Conservation (phyloP, 1,139 yeast species). For the Kodamaea sp. region DNA sequence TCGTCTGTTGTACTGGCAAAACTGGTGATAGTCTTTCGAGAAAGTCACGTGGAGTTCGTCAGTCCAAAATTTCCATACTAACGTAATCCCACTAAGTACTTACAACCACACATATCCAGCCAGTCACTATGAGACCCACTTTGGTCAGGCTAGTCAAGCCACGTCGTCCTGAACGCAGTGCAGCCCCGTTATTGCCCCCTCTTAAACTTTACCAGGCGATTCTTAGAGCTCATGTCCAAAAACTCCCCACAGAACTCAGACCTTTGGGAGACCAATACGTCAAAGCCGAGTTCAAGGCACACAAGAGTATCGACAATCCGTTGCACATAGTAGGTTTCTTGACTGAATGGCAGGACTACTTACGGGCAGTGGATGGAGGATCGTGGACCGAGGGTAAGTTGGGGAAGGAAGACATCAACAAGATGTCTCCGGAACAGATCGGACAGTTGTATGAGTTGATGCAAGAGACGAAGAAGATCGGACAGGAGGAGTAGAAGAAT, state of each 20-base stretch:
- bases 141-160: slow-evolving; percentile 49
- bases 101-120: not conserved
- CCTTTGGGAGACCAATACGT: slow-evolving; percentile 88
- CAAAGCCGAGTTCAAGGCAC: slow-evolving; percentile 87
- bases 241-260: slow-evolving; percentile 67
- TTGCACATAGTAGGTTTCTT: slow-evolving; percentile 90
- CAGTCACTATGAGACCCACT: slow-evolving; percentile 49
- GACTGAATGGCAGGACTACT: slow-evolving; percentile 92
- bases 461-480: slow-evolving; percentile 54
- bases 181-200: slow-evolving; percentile 78
- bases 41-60: too few species aligned
- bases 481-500: slow-evolving; percentile 47
- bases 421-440: slow-evolving; percentile 89
- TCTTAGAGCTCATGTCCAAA: slow-evolving; percentile 70
- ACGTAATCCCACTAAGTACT: too few species aligned
- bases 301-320: slow-evolving; percentile 80
- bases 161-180: slow-evolving; percentile 56
- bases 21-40: too few species aligned
- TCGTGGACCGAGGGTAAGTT: slow-evolving; percentile 74
- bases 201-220: slow-evolving; percentile 72
- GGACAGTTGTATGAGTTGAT: slow-evolving; percentile 63
- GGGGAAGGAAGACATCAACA: slow-evolving; percentile 65
- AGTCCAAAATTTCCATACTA: too few species aligned
- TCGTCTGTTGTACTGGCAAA: too few species aligned
- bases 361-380: slow-evolving; percentile 70